Percentiles rank a stretch among this genome's conserved stretches.
phyloP scores from a whole-genome alignment of 768 basidiomycete genomes.

The Naematelia aurantialba region DNA sequence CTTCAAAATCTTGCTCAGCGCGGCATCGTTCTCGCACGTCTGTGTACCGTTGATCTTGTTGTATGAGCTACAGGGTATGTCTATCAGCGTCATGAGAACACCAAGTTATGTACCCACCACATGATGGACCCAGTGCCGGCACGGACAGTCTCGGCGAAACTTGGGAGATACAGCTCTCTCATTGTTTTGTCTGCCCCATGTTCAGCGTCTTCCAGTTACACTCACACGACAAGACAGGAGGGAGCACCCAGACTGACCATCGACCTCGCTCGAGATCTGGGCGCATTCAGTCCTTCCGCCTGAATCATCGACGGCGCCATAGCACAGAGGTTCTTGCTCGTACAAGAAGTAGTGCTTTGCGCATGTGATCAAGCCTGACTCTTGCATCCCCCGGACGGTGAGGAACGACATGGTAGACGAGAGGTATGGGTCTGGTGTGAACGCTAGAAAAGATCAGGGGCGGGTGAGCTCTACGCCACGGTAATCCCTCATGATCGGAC shows the following conservation, averaged over 20 bases:
- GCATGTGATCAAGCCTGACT: constrained; percentile 34
- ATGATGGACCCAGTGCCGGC: constrained; percentile 49
- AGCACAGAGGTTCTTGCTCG: constrained; percentile 46
- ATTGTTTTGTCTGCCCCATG: constrained; percentile 42
- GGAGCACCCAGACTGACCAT: constrained; percentile 27
- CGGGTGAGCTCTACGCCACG: too few relatives aligned
- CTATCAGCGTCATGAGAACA: constrained; percentile 4
- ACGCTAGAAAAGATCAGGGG: constrained; percentile 33
- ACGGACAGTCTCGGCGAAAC: constrained; percentile 50
- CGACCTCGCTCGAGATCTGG: constrained; percentile 29
- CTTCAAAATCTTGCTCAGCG: constrained; percentile 48
- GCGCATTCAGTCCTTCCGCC: constrained; percentile 34
- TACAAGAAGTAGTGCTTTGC: constrained; percentile 49
- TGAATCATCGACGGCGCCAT: constrained; percentile 22
- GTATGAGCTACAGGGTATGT: constrained; percentile 27
- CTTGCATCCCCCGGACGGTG: constrained; percentile 39
- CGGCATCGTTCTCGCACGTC: constrained; percentile 44
- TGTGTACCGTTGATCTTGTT: constrained; percentile 49
- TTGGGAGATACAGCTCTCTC: constrained; percentile 50
- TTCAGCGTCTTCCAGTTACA: constrained; percentile 10
- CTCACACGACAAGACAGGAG: not conserved
- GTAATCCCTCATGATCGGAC: too few relatives aligned
- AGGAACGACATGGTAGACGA: constrained; percentile 39
- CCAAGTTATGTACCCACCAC: constrained; percentile 40
- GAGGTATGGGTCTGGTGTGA: constrained; percentile 43